Conservation (phyloP, 2,329 filamentous ascomycete species). For the Alternaria sp. region DNA sequence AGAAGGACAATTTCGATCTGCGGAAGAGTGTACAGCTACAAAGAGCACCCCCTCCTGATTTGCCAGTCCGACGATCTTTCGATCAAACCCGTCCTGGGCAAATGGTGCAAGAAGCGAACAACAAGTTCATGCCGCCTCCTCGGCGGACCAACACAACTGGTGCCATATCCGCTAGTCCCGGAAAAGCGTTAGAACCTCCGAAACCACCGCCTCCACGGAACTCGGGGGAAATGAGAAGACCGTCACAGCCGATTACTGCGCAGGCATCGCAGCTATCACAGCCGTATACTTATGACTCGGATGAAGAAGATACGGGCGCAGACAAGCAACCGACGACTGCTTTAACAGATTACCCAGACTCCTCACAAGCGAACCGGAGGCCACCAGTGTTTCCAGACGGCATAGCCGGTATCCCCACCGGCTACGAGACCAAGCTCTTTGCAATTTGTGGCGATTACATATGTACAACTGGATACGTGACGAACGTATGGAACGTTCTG, state of each 20-base stretch:
- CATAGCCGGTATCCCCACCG: slow-evolving; percentile 77
- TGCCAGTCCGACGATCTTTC: slow-evolving; percentile 45
- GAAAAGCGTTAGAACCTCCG: slow-evolving; percentile 39
- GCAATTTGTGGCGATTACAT: slow-evolving; percentile 88
- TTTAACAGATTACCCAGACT: slow-evolving; percentile 77
- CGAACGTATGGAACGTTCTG: slow-evolving; percentile 83
- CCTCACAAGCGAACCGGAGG: slow-evolving; percentile 81
- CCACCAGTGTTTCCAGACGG: slow-evolving; percentile 77
- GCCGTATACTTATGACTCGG: slow-evolving; percentile 54
- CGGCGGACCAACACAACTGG: slow-evolving; percentile 42
- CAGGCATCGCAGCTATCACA: slow-evolving; percentile 26
- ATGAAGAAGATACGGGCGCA: slow-evolving; percentile 52
- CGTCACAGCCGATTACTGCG: slow-evolving; percentile 20
- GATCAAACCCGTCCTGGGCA: slow-evolving; percentile 40
- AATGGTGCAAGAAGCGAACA: slow-evolving; percentile 31
- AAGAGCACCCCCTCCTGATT: slow-evolving; percentile 38
- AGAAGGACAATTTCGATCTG: slow-evolving; percentile 42
- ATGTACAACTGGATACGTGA: slow-evolving; percentile 85
- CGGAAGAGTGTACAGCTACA: slow-evolving; percentile 44
- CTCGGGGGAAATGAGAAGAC: slow-evolving; percentile 42
- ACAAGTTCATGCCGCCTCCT: slow-evolving; percentile 42
- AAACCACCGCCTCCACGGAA: slow-evolving; percentile 44
- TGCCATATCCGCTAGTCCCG: neutral
- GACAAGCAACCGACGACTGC: slow-evolving; percentile 59
- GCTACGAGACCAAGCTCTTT: slow-evolving; percentile 85